Percentiles rank a stretch among this genome's conserved stretches.
phyloP scores from a whole-genome alignment of 805 yeast species.

The Candida rishiriensis region DNA sequence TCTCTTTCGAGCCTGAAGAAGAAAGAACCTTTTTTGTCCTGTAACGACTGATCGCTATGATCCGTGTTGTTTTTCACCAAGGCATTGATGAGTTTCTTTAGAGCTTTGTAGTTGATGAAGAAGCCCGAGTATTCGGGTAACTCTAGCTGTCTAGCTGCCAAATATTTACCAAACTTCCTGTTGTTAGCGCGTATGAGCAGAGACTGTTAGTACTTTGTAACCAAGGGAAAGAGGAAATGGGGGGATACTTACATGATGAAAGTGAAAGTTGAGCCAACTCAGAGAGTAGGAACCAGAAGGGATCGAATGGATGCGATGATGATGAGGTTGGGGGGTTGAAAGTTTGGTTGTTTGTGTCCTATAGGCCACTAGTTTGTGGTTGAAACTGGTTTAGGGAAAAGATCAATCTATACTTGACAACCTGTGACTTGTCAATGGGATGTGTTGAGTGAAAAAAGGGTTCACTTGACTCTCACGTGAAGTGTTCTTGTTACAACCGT shows the following conservation, averaged over 20 bases:
- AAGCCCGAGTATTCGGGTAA: conserved; percentile 92
- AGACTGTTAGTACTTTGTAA: neutral
- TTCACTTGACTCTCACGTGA: too few relatives aligned
- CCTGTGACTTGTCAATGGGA: too few relatives aligned
- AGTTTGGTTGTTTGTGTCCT: too few relatives aligned
- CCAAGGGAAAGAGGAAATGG: neutral
- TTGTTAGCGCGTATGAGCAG: too few relatives aligned
- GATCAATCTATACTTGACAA: conserved; percentile 2
- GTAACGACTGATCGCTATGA: conserved; percentile 50
- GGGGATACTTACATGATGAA: neutral
- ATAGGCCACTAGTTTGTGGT: too few relatives aligned
- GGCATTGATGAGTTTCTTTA: conserved; percentile 86
- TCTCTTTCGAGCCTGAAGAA: conserved; percentile 91
- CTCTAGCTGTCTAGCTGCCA: conserved; percentile 91
- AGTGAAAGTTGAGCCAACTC: neutral
- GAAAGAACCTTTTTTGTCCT: conserved; percentile 86
- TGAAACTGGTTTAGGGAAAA: too few relatives aligned
- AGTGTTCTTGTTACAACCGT: too few relatives aligned
- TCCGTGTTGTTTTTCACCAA: conserved; percentile 40
- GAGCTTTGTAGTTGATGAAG: conserved; percentile 90
- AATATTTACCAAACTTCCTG: conserved; percentile 89
- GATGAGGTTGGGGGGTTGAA: neutral
- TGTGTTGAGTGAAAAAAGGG: too few relatives aligned
- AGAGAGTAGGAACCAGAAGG: neutral
- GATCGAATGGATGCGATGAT: neutral